Conservation (phyloP, 2,329 filamentous ascomycete species). For the Trichocomaceae sp. region DNA sequence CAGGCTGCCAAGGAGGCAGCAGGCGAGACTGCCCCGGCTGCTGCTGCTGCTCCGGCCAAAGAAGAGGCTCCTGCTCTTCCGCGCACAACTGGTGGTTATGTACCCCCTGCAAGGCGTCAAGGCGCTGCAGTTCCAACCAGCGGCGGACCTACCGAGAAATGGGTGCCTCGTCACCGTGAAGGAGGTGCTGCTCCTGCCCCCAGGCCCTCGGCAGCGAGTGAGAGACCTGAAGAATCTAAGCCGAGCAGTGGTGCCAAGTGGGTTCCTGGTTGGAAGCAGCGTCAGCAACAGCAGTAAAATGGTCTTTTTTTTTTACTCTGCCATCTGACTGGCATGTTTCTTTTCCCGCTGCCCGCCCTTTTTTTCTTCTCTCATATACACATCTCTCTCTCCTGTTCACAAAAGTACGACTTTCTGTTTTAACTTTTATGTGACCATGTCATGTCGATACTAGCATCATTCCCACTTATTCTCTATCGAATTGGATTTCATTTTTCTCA, state of each 20-base stretch:
- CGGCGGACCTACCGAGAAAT: constrained; percentile 4
- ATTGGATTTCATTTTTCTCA: background rate
- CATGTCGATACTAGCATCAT: constrained; percentile 11
- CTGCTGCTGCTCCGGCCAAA: constrained; percentile 20
- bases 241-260: constrained; percentile 21
- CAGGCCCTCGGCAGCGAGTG: constrained; percentile 17
- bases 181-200: constrained; percentile 18
- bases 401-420: constrained; percentile 1
- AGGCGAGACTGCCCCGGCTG: constrained; percentile 20
- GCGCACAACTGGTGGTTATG: constrained; percentile 31
- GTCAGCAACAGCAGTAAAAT: constrained; percentile 23
- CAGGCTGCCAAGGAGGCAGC: constrained; percentile 45
- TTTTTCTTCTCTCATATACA: background rate
- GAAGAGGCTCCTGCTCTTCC: constrained; percentile 25
- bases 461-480: background rate
- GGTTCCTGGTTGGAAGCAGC: constrained; percentile 35
- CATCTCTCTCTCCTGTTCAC: background rate
- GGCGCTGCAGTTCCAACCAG: constrained; percentile 16
- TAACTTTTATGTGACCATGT: constrained; percentile 11
- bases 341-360: too few relatives aligned
- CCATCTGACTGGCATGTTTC: background rate
- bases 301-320: background rate
- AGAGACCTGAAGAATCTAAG: constrained; percentile 26
- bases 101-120: constrained; percentile 36
- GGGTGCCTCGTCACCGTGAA: constrained; percentile 18